Evolutionary conservation across 2,329 filamentous ascomycete genomes (phyloP).

Genomic region (Alternaria consortialis): DNA sequence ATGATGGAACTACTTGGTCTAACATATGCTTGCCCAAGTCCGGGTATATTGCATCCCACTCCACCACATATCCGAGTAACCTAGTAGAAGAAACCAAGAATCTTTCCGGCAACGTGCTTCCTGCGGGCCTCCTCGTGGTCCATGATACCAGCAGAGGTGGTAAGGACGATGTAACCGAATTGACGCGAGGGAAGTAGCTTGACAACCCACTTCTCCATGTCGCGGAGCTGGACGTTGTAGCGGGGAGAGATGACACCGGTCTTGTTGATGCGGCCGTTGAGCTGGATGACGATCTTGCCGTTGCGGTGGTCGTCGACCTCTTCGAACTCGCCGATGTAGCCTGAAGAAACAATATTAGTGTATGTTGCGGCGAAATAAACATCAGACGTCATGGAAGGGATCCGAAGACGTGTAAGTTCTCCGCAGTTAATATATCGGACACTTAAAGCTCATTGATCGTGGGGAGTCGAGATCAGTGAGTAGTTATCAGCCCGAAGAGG

Average conservation of each 20-base stretch:
- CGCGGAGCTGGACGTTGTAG: slow-evolving; percentile 98
- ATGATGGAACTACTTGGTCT: slow-evolving; percentile 38
- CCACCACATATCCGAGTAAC: slow-evolving; percentile 28
- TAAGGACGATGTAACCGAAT: slow-evolving; percentile 99
- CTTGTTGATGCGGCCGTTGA: slow-evolving; percentile 99
- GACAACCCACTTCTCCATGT: slow-evolving; percentile 99
- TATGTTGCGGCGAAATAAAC: slow-evolving; percentile 96
- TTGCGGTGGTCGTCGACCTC: slow-evolving; percentile 99
- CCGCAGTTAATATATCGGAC: slow-evolving; percentile 91
- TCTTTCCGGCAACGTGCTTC: slow-evolving; percentile 99
- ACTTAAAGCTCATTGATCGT: slow-evolving; percentile 99
- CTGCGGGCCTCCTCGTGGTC: slow-evolving; percentile 99
- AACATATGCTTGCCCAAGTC: slow-evolving; percentile 35
- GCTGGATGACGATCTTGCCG: slow-evolving; percentile 99
- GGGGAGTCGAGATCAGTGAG: slow-evolving; percentile 83
- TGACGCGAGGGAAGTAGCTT: slow-evolving; percentile 99
- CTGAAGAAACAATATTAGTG: slow-evolving; percentile 67
- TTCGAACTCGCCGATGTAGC: slow-evolving; percentile 99
- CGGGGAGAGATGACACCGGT: slow-evolving; percentile 98
- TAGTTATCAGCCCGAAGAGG: slow-evolving; percentile 99
- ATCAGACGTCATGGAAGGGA: slow-evolving; percentile 76
- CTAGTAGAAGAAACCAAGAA: slow-evolving; percentile 99
- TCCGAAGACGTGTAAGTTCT: slow-evolving; percentile 98
- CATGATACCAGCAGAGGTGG: slow-evolving; percentile 99
- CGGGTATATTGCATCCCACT: slow-evolving; percentile 44